These are phyloP conservation scores for Torrubiellomyces zombiae DNA, from an alignment of 2,329 filamentous ascomycete genomes.

Conservation along the genomic window DNA sequence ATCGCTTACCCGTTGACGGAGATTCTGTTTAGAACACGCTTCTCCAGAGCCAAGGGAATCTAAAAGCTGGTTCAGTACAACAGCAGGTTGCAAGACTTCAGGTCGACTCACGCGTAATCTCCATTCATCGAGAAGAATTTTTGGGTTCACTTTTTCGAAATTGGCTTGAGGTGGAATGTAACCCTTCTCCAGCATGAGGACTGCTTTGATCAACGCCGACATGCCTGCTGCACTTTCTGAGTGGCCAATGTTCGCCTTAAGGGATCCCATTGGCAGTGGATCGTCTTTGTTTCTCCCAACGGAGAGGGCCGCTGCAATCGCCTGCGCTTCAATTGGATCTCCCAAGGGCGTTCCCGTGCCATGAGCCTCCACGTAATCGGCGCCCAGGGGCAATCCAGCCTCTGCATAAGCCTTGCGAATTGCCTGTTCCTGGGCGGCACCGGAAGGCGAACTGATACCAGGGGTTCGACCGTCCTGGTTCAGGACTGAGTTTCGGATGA, in stretches of 20 bases:
- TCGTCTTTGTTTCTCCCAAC: constrained; percentile 15
- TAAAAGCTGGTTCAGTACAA: neutral
- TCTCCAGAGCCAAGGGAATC: neutral
- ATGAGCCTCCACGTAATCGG: constrained; percentile 25
- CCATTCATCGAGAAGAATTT: constrained; percentile 32
- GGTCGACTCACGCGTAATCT: constrained; percentile 9
- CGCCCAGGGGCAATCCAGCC: constrained; percentile 14
- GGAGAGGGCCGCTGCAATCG: constrained; percentile 20
- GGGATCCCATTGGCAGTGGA: constrained; percentile 24
- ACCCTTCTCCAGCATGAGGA: constrained; percentile 18
- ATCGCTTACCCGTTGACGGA: constrained; percentile 1
- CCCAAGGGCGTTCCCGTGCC: constrained; percentile 30
- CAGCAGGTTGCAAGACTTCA: neutral
- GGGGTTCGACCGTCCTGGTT: constrained; percentile 24
- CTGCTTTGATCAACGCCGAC: constrained; percentile 11
- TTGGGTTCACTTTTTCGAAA: constrained; percentile 15
- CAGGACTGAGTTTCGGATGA: constrained; percentile 20
- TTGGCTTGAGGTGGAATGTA: constrained; percentile 16
- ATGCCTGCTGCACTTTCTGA: constrained; percentile 12
- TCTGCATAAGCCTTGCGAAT: constrained; percentile 16
- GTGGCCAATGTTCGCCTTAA: constrained; percentile 19
- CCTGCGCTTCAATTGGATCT: constrained; percentile 26
- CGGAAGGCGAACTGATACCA: constrained; percentile 22
- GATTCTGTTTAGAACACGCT: constrained; percentile 2
- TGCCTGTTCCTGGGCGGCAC: constrained; percentile 17